Evolutionary conservation across 2,329 filamentous ascomycete species (phyloP), one percentile per base, ranked within the genome.

Genomic region (Neopestalotiopsis sp.): DNA sequence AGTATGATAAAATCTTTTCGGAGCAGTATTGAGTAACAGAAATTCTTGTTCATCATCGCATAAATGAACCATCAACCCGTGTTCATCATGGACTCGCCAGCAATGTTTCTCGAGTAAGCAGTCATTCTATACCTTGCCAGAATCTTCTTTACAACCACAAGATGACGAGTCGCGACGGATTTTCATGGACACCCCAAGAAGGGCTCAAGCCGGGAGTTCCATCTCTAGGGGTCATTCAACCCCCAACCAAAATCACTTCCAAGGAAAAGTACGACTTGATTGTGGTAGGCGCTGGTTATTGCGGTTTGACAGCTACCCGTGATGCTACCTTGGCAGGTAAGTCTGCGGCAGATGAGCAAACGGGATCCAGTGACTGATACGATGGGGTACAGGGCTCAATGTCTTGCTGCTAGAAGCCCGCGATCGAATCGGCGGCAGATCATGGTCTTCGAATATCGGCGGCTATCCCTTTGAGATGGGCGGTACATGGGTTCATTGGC

Each of bases 401-500:
- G 67, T 59, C 30, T 75, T 83, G 9, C 73, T 84, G 0, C 40
- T 84, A 3, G 82, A 84, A 71, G 81, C 77, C 1, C 75, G 82
- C 30, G 82, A 84, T 67, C 74, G 82, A 1, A 78, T 84, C 58
- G 82, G 82, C 13, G 81, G 82, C 1, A 76, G 82, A 1, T 80
- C 80, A 1, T 84, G 80, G 78, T 78, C 76, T 2, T 74, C 78
- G 6, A 76, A 77, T 24, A 78, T 80, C 14, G 74, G 75, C 7
- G 81, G 78, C 0, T 78, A 78, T 32, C 72, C 75, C 0, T 83
- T 78, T 65, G 81, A 83, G 61, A 81, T 84, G 78, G 82, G 82
- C 1, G 82, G 82, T 0, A 83, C 81, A 0, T 84, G 81, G 81
- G 73, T 84, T 3, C 78, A 80, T 34, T 81, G 80, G 78, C 71